These are phyloP conservation scores for Paramecium octaurelia DNA, from an alignment of 73 alveolate genomes.

Conservation along the genomic window DNA sequence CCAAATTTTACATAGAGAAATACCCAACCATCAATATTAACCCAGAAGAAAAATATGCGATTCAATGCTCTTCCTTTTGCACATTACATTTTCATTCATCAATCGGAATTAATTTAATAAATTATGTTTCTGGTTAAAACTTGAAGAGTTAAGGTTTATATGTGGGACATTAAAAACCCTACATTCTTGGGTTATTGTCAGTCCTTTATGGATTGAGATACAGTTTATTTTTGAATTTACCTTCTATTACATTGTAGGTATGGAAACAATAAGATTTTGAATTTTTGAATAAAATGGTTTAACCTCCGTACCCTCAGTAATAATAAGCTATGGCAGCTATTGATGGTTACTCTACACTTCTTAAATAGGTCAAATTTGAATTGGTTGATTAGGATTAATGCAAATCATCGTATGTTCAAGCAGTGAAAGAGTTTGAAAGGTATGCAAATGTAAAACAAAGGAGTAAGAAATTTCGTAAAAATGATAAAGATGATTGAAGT, in stretches of 20 bases:
- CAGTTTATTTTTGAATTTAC: neutral
- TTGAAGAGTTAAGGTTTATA: neutral
- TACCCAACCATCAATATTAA: neutral
- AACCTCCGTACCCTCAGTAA: neutral
- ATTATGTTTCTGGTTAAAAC: neutral
- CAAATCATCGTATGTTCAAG: neutral
- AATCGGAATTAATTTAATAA: neutral
- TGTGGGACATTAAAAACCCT: neutral
- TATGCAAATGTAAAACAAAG: neutral
- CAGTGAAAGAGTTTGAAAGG: neutral
- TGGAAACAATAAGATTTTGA: neutral
- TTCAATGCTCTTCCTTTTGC: neutral
- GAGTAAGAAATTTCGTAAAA: neutral
- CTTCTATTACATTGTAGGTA: neutral
- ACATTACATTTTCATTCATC: constrained; percentile 4
- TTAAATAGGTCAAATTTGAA: neutral
- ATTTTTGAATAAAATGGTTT: neutral
- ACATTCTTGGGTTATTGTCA: neutral
- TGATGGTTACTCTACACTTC: neutral
- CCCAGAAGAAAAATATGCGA: neutral
- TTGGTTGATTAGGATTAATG: neutral
- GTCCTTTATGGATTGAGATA: neutral
- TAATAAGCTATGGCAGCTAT: neutral
- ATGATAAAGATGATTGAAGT: neutral
- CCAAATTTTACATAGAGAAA: neutral